Percentiles rank a stretch among this genome's conserved stretches.
Evolutionary conservation across 2,329 filamentous ascomycete species (phyloP).

Genomic region (Verticillium isaacii): DNA sequence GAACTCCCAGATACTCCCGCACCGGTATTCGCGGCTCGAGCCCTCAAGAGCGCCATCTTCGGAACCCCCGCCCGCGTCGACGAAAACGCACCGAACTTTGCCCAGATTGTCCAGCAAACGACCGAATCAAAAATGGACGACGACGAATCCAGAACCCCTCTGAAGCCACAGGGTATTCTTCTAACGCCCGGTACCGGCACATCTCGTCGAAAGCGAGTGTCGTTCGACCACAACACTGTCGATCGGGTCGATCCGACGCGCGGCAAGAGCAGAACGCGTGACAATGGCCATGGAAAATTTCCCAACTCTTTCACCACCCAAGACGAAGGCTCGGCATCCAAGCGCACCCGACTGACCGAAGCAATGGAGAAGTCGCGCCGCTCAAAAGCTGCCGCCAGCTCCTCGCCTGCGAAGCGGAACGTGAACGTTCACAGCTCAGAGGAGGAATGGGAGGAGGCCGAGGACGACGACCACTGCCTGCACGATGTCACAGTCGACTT

Average conservation of each 20-base stretch:
- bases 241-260: conserved; percentile 27
- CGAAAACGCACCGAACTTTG: conserved; percentile 24
- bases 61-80: conserved; percentile 46
- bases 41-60: conserved; percentile 59
- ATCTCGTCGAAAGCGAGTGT: conserved; percentile 58
- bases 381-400: conserved; percentile 10
- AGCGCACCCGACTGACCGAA: conserved; percentile 39
- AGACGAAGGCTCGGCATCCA: conserved; percentile 16
- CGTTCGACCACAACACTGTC: conserved; percentile 55
- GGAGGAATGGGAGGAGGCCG: conserved; percentile 48
- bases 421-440: conserved; percentile 22
- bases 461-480: conserved; percentile 37
- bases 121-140: conserved; percentile 9
- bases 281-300: conserved; percentile 22
- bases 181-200: conserved; percentile 60
- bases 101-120: conserved; percentile 1
- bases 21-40: conserved; percentile 61
- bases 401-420: neutral
- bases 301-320: conserved; percentile 20
- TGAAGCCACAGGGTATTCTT: conserved; percentile 51
- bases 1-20: conserved; percentile 62
- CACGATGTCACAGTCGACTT: conserved; percentile 65
- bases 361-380: conserved; percentile 39
- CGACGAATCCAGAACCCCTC: conserved; percentile 37
- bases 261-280: conserved; percentile 19